These are phyloP conservation scores for Elsinoe necatrix DNA, from an alignment of 2,329 filamentous ascomycete species.

Conservation along the genomic window DNA sequence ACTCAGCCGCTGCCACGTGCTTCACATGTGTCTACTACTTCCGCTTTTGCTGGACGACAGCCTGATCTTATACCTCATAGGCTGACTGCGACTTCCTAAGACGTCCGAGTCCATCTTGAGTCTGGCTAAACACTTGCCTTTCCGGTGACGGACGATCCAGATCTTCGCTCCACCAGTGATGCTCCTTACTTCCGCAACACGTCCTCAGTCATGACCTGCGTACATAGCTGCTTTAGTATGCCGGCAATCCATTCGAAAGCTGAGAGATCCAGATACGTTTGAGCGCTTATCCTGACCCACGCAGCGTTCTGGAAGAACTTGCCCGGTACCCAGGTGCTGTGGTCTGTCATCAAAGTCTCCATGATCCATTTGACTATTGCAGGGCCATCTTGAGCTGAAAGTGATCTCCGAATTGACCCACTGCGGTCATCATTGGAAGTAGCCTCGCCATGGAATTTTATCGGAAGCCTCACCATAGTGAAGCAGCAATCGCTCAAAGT, in stretches of 20 bases:
- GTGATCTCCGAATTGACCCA: not conserved
- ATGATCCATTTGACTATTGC: constrained; percentile 9
- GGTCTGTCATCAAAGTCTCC: constrained; percentile 8
- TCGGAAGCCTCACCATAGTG: constrained; percentile 10
- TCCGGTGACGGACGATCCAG: not conserved
- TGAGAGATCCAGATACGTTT: constrained; percentile 9
- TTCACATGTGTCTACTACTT: too few species aligned
- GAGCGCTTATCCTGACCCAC: constrained; percentile 12
- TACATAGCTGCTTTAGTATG: not conserved
- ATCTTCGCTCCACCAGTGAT: not conserved
- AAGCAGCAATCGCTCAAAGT: constrained; percentile 7
- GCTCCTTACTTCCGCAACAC: not conserved
- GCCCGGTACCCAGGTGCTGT: constrained; percentile 6
- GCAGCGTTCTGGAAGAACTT: constrained; percentile 5
- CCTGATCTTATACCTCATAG: constrained; percentile 5
- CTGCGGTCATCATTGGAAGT: not conserved
- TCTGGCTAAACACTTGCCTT: not conserved
- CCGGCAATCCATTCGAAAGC: constrained; percentile 11
- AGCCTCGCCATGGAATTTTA: not conserved
- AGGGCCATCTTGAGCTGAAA: not conserved
- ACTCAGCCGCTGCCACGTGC: too few species aligned
- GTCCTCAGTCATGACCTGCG: not conserved
- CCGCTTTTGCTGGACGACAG: not conserved
- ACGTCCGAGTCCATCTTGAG: not conserved
- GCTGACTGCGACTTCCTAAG: not conserved